Evolutionary conservation across 345 rosid species (phyloP).

Genomic region (Crucihimalaya himalaica): DNA sequence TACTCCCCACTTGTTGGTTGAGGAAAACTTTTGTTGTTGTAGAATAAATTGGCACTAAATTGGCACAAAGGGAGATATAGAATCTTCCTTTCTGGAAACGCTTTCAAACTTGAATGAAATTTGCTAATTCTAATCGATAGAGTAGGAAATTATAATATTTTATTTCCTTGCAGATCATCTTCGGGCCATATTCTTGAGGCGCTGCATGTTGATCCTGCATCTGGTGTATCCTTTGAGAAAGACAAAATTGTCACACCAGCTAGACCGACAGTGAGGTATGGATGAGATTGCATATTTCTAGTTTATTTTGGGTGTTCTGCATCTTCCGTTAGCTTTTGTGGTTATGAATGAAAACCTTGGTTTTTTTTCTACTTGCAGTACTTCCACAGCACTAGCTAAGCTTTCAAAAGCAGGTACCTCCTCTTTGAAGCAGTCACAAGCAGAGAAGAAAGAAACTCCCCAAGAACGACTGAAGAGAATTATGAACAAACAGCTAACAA

Average conservation of each 20-base stretch:
- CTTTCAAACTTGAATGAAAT: slow-evolving; percentile 15
- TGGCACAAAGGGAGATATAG: slow-evolving; percentile 57
- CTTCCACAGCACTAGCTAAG: slow-evolving; percentile 74
- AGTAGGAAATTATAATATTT: slow-evolving; percentile 46
- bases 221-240: slow-evolving; percentile 82
- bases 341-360: neutral
- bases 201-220: slow-evolving; percentile 94
- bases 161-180: slow-evolving; percentile 80
- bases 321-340: neutral
- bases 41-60: slow-evolving; percentile 54
- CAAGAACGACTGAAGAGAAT: slow-evolving; percentile 98
- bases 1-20: slow-evolving; percentile 65
- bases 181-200: slow-evolving; percentile 92
- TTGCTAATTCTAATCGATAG: neutral
- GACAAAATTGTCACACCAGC: slow-evolving; percentile 56
- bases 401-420: slow-evolving; percentile 63
- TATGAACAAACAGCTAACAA: slow-evolving; percentile 88
- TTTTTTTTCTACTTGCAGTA: slow-evolving; percentile 43
- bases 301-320: neutral
- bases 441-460: slow-evolving; percentile 92
- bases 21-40: slow-evolving; percentile 54
- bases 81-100: slow-evolving; percentile 63
- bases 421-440: slow-evolving; percentile 57
- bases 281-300: neutral
- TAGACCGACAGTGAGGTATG: slow-evolving; percentile 68